Evolutionary conservation across 2,329 filamentous ascomycete species (phyloP).

Genomic region (Rhexocercosporidium sp.): DNA sequence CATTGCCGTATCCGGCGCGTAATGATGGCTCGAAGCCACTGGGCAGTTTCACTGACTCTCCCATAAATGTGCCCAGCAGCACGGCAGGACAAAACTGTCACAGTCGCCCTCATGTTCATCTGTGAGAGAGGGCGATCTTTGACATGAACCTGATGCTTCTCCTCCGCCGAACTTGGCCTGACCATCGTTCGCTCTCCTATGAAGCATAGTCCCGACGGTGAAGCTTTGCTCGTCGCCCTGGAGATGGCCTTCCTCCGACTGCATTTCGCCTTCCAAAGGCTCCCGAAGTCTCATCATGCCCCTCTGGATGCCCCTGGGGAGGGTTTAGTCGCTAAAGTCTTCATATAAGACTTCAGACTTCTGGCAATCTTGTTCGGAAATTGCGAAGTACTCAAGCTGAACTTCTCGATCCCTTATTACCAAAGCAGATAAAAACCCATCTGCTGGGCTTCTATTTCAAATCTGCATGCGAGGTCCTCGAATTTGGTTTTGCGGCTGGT

Average conservation of each 20-base stretch:
- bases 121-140: neutral
- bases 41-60: neutral
- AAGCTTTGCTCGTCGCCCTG: neutral
- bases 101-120: neutral
- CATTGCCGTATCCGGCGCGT: neutral
- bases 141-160: neutral
- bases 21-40: neutral
- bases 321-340: neutral
- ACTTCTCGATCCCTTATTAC: no score
- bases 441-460: no score
- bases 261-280: neutral
- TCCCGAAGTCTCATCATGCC: neutral
- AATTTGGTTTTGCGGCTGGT: slow-evolving; percentile 18
- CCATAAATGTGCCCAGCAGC: neutral
- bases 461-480: slow-evolving; percentile 11
- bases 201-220: neutral
- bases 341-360: neutral
- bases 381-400: neutral
- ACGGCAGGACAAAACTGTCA: neutral
- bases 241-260: neutral
- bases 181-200: neutral
- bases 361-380: neutral
- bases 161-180: neutral
- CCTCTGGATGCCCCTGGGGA: neutral
- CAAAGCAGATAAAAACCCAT: neutral